These are phyloP conservation scores for Hyphopichia fennica DNA, from an alignment of 1,139 yeast species.

Conservation along the genomic window DNA sequence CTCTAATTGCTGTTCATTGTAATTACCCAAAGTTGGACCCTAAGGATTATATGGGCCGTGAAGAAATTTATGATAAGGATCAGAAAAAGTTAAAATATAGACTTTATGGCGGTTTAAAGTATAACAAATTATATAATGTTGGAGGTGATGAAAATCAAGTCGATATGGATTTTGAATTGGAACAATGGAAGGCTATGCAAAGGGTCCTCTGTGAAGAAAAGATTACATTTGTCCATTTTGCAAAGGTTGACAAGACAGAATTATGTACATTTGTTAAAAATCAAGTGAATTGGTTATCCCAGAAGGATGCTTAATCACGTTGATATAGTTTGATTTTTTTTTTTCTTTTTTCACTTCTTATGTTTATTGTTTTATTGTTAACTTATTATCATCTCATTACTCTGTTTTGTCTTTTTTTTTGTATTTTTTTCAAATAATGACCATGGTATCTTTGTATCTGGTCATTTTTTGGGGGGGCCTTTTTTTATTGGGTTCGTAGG, in stretches of 20 bases:
- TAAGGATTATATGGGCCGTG: slow-evolving; percentile 20
- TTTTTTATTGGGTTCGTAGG: too few relatives aligned
- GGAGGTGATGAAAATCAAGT: slow-evolving; percentile 3
- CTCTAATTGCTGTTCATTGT: slow-evolving; percentile 36
- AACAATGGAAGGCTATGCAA: slow-evolving; percentile 35
- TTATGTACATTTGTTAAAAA: slow-evolving; percentile 28
- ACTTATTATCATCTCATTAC: too few relatives aligned
- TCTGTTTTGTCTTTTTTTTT: too few relatives aligned
- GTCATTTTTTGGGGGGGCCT: too few relatives aligned
- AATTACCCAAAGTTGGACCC: slow-evolving; percentile 44
- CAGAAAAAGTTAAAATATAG: slow-evolving; percentile 27
- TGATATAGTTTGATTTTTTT: too few relatives aligned
- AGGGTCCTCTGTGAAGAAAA: slow-evolving; percentile 27
- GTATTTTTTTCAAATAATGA: too few relatives aligned
- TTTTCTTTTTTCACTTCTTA: too few relatives aligned
- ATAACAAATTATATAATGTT: slow-evolving; percentile 10
- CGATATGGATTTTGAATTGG: slow-evolving; percentile 31
- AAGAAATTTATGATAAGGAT: slow-evolving; percentile 28
- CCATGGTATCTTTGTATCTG: too few relatives aligned
- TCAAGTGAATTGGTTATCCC: slow-evolving; percentile 28
- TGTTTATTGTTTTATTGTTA: too few relatives aligned
- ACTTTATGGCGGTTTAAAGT: slow-evolving; percentile 28
- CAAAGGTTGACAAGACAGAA: slow-evolving; percentile 18
- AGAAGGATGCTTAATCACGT: background rate
- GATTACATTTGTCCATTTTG: slow-evolving; percentile 27